Percentiles rank a stretch among this genome's conserved stretches.
Conservation (phyloP, 306 rosid genomes). For the Senna tora region DNA sequence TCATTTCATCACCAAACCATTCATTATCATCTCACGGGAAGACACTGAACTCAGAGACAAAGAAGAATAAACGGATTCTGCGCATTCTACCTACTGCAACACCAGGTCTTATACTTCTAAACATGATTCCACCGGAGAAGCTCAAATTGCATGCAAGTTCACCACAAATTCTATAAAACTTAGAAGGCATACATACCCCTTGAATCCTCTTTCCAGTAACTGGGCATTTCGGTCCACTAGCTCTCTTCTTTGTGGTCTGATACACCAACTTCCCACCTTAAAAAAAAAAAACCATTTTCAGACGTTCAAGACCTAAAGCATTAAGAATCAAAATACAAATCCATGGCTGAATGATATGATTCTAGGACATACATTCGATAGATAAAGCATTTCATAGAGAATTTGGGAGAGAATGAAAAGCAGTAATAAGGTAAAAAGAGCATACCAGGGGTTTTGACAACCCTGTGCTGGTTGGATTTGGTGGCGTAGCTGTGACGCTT, state of each 20-base stretch:
- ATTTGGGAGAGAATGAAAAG: neutral
- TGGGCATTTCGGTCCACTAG: constrained; percentile 96
- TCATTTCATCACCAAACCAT: neutral
- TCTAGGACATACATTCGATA: neutral
- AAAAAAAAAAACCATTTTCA: constrained; percentile 1
- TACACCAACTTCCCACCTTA: constrained; percentile 84
- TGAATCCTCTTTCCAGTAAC: constrained; percentile 96
- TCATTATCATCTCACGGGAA: neutral
- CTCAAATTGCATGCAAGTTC: neutral
- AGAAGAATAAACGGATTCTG: neutral
- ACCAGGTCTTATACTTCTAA: neutral
- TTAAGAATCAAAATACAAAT: neutral
- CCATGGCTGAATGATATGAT: neutral
- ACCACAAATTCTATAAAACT: neutral
- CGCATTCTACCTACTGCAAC: neutral
- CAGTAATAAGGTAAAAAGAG: neutral
- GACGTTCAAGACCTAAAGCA: neutral
- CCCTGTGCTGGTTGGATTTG: constrained; percentile 84
- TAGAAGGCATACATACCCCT: constrained; percentile 58
- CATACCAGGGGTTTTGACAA: constrained; percentile 91
- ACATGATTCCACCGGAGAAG: neutral
- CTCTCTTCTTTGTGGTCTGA: constrained; percentile 86
- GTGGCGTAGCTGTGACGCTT: constrained; percentile 87
- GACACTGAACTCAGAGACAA: neutral
- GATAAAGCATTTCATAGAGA: neutral